phyloP scores from a whole-genome alignment of 768 basidiomycete genomes.

The Amanita molliuscula region DNA sequence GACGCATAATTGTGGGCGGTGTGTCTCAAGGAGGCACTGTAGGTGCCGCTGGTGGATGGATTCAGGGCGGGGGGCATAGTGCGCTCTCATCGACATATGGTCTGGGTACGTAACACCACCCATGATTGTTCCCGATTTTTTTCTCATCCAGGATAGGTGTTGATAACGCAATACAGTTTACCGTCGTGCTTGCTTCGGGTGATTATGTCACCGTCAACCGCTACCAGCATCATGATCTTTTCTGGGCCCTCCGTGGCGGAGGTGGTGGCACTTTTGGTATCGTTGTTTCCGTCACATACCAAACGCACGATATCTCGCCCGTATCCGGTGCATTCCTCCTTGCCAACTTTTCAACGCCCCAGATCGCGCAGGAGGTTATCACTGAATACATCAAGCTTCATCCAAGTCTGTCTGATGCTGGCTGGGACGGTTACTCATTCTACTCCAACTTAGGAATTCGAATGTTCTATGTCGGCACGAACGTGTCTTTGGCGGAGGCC shows the following conservation, averaged over 20 bases:
- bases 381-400: conserved; percentile 24
- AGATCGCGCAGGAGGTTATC: conserved; percentile 18
- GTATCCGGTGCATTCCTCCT: conserved; percentile 17
- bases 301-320: conserved; percentile 27
- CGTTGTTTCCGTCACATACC: conserved; percentile 35
- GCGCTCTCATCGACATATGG: neutral
- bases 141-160: conserved; percentile 20
- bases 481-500: neutral
- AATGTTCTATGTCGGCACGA: neutral
- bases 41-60: conserved; percentile 39
- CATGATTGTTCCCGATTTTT: neutral
- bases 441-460: conserved; percentile 10
- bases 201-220: conserved; percentile 27
- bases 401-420: conserved; percentile 26
- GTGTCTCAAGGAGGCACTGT: conserved; percentile 27
- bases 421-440: conserved; percentile 31
- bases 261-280: conserved; percentile 34
- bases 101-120: neutral
- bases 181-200: conserved; percentile 32
- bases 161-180: conserved; percentile 37
- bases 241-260: conserved; percentile 27
- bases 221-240: conserved; percentile 32
- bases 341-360: conserved; percentile 21
- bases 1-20: conserved; percentile 35
- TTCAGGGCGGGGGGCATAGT: conserved; percentile 29